These are phyloP conservation scores for Phytophthora constricta DNA, from an alignment of 352 stramenopile genomes.

Conservation along the genomic window DNA sequence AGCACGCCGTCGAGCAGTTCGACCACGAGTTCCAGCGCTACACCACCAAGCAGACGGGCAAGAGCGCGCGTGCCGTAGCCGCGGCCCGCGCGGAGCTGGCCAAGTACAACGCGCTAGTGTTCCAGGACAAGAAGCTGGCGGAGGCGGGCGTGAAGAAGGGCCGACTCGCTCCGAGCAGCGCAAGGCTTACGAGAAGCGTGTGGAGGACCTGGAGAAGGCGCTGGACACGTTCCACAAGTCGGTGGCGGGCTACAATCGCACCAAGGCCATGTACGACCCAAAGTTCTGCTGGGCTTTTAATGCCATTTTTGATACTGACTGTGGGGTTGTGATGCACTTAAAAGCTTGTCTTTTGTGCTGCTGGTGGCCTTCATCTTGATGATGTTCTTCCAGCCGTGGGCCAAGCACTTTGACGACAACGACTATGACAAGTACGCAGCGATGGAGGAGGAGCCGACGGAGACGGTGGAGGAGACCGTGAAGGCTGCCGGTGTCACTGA, in stretches of 20 bases:
- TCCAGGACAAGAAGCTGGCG: constrained; percentile 88
- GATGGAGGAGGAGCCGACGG: constrained; percentile 29
- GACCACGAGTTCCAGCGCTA: constrained; percentile 89
- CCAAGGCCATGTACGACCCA: constrained; percentile 68
- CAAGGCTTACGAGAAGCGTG: constrained; percentile 72
- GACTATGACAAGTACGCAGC: constrained; percentile 38
- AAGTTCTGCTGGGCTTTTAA: neutral
- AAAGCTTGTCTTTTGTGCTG: constrained; percentile 48
- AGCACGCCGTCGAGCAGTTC: constrained; percentile 75
- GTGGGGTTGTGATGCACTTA: constrained; percentile 4
- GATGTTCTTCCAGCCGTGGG: constrained; percentile 83
- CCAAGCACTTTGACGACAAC: constrained; percentile 42
- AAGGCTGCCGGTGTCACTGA: constrained; percentile 32
- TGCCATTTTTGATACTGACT: neutral
- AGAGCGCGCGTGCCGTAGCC: constrained; percentile 74
- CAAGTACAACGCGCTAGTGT: constrained; percentile 81
- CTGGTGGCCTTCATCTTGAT: constrained; percentile 67
- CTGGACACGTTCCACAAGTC: constrained; percentile 81
- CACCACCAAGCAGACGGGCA: constrained; percentile 80
- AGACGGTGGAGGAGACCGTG: constrained; percentile 27
- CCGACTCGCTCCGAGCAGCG: constrained; percentile 58
- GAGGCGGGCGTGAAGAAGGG: constrained; percentile 72
- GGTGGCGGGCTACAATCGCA: constrained; percentile 82
- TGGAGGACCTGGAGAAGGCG: constrained; percentile 70
- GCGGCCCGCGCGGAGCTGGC: constrained; percentile 82